These are phyloP conservation scores for Cyclotella atomus DNA, from an alignment of 108 stramenopile genomes.

Conservation along the genomic window DNA sequence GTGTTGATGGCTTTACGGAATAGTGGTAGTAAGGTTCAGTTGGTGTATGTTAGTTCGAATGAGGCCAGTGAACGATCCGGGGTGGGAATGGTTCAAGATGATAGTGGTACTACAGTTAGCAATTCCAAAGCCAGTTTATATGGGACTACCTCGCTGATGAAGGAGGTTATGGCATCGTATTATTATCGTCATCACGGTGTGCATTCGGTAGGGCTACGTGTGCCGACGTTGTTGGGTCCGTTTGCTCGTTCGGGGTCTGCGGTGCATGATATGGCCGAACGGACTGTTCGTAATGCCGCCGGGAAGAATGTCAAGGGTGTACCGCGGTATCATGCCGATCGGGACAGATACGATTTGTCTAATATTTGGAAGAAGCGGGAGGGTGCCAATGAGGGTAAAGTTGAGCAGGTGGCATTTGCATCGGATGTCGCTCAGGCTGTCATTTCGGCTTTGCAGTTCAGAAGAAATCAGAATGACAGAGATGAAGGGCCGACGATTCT, in stretches of 20 bases:
- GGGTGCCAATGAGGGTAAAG: constrained; percentile 25
- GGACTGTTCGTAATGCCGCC: constrained; percentile 35
- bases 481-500: constrained; percentile 37
- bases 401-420: constrained; percentile 40
- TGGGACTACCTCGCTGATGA: constrained; percentile 41
- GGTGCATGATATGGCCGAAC: constrained; percentile 43
- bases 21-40: constrained; percentile 18
- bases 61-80: constrained; percentile 46
- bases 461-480: constrained; percentile 11
- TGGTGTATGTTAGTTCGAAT: constrained; percentile 47
- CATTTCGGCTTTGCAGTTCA: constrained; percentile 45
- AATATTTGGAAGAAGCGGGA: constrained; percentile 30
- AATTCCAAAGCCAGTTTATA: constrained; percentile 34
- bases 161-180: constrained; percentile 52
- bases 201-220: constrained; percentile 38
- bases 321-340: constrained; percentile 33
- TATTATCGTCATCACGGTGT: constrained; percentile 48
- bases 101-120: background rate
- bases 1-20: constrained; percentile 30
- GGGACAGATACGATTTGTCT: constrained; percentile 31
- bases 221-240: constrained; percentile 44
- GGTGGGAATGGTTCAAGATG: constrained; percentile 9
- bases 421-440: constrained; percentile 44
- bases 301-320: constrained; percentile 29
- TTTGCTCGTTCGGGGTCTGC: constrained; percentile 47